Evolutionary conservation across 2,329 filamentous ascomycete genomes (phyloP).

Genomic region (Fusarium lateritium): DNA sequence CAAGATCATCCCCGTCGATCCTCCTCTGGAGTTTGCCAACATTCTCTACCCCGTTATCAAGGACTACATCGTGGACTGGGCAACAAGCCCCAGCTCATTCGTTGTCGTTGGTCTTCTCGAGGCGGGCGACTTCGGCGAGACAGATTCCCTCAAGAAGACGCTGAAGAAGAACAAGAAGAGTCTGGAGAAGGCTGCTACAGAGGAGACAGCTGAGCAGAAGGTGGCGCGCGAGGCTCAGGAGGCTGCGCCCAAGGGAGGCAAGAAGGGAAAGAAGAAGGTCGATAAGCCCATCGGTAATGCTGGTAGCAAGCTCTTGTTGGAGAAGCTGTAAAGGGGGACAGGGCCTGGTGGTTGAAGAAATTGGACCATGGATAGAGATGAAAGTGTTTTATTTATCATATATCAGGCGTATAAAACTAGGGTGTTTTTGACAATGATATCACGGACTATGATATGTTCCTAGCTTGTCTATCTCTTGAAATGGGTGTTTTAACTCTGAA

Average conservation of each 20-base stretch:
- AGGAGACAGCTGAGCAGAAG: constrained; percentile 69
- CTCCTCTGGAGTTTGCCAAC: constrained; percentile 84
- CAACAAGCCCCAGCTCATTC: constrained; percentile 87
- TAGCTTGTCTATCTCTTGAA: constrained; percentile 8
- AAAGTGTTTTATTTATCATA: constrained; percentile 33
- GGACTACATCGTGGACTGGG: constrained; percentile 83
- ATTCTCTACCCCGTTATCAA: constrained; percentile 87
- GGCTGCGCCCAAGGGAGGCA: constrained; percentile 60
- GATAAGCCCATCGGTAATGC: constrained; percentile 70
- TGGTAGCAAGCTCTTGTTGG: constrained; percentile 73
- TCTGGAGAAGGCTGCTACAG: constrained; percentile 76
- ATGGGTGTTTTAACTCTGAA: background rate
- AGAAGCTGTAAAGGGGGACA: constrained; percentile 62
- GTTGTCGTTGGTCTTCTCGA: constrained; percentile 88
- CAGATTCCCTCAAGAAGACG: constrained; percentile 75
- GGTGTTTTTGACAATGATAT: constrained; percentile 45
- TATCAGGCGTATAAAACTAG: constrained; percentile 47
- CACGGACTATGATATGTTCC: constrained; percentile 38
- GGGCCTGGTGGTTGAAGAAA: background rate
- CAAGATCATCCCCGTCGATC: constrained; percentile 78
- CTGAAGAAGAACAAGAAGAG: constrained; percentile 81
- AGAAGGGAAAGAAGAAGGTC: constrained; percentile 60
- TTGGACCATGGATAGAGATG: constrained; percentile 19
- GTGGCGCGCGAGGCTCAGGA: constrained; percentile 65
- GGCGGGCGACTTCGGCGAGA: constrained; percentile 77